Conservation (phyloP, 202 grass and related monocot genomes). For the Panicum hallii region DNA sequence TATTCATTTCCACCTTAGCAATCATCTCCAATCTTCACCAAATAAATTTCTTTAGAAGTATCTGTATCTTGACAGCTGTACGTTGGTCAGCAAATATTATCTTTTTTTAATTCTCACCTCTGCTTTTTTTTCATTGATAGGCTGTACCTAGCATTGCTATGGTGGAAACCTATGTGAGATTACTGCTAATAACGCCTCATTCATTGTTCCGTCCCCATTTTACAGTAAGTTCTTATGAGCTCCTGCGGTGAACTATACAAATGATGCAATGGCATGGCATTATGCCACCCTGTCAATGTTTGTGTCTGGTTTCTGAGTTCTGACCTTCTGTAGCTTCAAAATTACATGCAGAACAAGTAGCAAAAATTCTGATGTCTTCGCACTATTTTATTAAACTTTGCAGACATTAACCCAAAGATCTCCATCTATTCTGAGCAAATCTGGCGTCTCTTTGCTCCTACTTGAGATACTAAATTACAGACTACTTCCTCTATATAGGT, state of each 20-base stretch:
- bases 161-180: constrained; percentile 97
- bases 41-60: constrained; percentile 41
- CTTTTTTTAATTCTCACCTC: constrained; percentile 24
- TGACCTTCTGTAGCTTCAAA: constrained; percentile 21
- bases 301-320: constrained; percentile 36
- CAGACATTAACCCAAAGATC: constrained; percentile 97
- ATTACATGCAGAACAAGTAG: constrained; percentile 19
- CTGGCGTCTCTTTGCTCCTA: constrained; percentile 90
- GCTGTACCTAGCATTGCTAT: constrained; percentile 96
- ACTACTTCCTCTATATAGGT: constrained; percentile 97
- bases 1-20: constrained; percentile 1
- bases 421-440: constrained; percentile 88
- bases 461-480: constrained; percentile 99
- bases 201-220: constrained; percentile 97
- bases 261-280: constrained; percentile 29
- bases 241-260: constrained; percentile 26
- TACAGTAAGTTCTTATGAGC: constrained; percentile 63
- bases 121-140: constrained; percentile 59
- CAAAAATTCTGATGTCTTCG: constrained; percentile 32
- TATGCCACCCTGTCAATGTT: constrained; percentile 24
- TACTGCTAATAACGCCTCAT: constrained; percentile 93
- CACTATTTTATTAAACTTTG: constrained; percentile 44
- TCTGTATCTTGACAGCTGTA: constrained; percentile 17
- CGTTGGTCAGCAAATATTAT: constrained; percentile 36
- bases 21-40: constrained; percentile 21